These are phyloP conservation scores for Luffa aegyptiaca DNA, from an alignment of 306 rosid genomes.

Conservation along the genomic window DNA sequence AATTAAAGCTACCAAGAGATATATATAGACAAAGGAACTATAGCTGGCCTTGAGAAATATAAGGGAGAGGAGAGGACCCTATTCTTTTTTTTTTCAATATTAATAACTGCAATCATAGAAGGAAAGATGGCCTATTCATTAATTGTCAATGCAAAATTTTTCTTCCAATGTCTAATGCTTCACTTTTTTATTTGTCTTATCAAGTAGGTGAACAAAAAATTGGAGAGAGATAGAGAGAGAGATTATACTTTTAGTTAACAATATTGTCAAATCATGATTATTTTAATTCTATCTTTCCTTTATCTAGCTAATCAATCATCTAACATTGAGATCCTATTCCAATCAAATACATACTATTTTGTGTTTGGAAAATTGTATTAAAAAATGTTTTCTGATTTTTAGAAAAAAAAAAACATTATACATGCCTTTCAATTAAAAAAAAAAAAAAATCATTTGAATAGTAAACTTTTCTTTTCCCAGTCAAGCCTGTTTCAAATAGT, in stretches of 20 bases:
- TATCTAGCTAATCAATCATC: neutral
- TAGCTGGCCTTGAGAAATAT: conserved; percentile 4
- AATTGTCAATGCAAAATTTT: neutral
- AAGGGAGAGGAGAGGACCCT: neutral
- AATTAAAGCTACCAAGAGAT: neutral
- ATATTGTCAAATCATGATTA: neutral
- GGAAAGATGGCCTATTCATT: neutral
- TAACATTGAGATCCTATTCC: neutral
- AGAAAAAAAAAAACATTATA: too few species aligned
- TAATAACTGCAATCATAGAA: neutral
- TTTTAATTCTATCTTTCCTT: neutral
- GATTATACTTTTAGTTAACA: neutral
- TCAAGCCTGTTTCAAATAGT: too few species aligned
- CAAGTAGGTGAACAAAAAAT: neutral
- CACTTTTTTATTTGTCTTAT: neutral
- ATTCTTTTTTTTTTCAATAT: neutral
- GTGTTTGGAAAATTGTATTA: too few species aligned
- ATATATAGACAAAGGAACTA: neutral
- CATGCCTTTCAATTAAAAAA: too few species aligned
- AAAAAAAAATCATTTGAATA: too few species aligned
- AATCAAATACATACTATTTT: neutral
- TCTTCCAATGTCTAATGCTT: neutral
- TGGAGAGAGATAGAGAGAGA: neutral
- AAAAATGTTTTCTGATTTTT: too few species aligned
- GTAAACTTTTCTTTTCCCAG: too few species aligned